Percentiles rank a stretch among this genome's conserved stretches.
Evolutionary conservation across 2,329 filamentous ascomycete genomes (phyloP).

Genomic region (Trematosphaeria pertusa): DNA sequence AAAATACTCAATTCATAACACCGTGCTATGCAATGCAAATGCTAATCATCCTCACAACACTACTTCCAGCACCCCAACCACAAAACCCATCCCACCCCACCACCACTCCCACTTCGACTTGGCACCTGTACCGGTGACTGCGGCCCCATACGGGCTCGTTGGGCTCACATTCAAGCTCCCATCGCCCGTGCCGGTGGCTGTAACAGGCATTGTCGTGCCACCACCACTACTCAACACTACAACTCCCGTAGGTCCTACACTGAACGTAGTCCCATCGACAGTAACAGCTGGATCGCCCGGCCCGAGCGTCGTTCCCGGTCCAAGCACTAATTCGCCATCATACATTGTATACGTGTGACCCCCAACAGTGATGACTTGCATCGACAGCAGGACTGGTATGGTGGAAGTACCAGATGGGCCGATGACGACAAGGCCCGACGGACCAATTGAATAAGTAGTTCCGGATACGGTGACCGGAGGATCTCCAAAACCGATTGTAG

Average conservation of each 20-base stretch:
- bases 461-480: not conserved
- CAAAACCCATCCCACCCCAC: too few species aligned
- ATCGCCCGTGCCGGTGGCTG: not conserved
- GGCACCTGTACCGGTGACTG: too few species aligned
- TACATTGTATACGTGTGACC: not conserved
- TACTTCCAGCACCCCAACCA: too few species aligned
- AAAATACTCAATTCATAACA: too few species aligned
- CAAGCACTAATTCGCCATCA: constrained; percentile 4
- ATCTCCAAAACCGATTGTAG: constrained; percentile 1
- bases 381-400: not conserved
- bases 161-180: too few species aligned
- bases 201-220: not conserved
- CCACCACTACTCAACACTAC: constrained; percentile 4
- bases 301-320: constrained; percentile 6
- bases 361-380: constrained; percentile 1
- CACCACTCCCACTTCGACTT: too few species aligned
- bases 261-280: constrained; percentile 11
- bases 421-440: not conserved
- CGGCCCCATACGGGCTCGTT: too few species aligned
- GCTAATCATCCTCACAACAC: too few species aligned
- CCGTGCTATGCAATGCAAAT: too few species aligned
- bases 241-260: constrained; percentile 6
- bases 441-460: not conserved
- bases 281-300: constrained; percentile 10
- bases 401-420: constrained; percentile 1